Evolutionary conservation across 345 rosid species (phyloP), one percentile per base, ranked within the genome.

Genomic region (Streptanthus diversifolius): DNA sequence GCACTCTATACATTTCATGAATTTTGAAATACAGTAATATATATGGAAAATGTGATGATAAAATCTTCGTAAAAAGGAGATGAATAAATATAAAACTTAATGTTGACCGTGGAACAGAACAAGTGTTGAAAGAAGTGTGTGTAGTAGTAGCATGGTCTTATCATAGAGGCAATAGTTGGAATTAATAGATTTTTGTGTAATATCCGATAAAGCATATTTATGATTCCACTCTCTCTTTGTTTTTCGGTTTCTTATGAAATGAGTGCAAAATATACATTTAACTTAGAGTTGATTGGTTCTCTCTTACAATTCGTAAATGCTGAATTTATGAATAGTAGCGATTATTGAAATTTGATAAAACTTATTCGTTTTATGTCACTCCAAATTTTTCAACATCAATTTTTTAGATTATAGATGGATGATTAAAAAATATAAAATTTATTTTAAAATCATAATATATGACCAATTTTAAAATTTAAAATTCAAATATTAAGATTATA

Each of bases 101-200:
- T 73, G 77, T 73, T 73, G 77, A 73, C 77, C 66, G 32, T 65
- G 64, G 66, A 73, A 65, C 71, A 73, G 66, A 65, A 65, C 70
- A 41, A 64, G 21, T 24, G 65, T 64, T 73, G 58, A 72, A 63
- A 72, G 65, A 55, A 56, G 59, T 73, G 65, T 62, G 41, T 30
- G 33, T 19, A 54, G 63, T 19, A 54, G 63, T 14, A 60, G 59
- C 77, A 73, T 73, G 65, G 76, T 73, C 57, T 44, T 55, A 64
- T 73, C 77, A 64, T 55, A 55, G 65, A 73, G 49, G 22, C 40
- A 64, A 64, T 44, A 35, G 71, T 54, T 72, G 47, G 13, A 43
- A 41, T 24, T 22, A 18, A 17, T 18, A 54, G 47, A 43, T 63
- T 21, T 14, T 63, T 12, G 29, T 72, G 19, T 62, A 63, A 51